Percentiles rank a stretch among this genome's conserved stretches.
Evolutionary conservation across 139 green algal species (phyloP).

Genomic region (Yamagishiella unicocca): DNA sequence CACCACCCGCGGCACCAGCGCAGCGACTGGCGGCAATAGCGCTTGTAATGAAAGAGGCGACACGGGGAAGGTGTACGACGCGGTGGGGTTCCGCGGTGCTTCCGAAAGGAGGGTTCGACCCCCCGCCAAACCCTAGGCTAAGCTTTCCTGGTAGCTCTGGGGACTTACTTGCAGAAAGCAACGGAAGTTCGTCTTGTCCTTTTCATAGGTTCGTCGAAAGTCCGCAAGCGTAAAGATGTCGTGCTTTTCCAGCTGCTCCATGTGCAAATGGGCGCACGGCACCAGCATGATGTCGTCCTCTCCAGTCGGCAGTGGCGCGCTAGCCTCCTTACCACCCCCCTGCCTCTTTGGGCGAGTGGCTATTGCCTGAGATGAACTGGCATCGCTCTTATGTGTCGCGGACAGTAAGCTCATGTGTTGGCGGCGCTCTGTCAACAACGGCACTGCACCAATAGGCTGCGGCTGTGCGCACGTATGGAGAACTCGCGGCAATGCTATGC

Average conservation of each 20-base stretch:
- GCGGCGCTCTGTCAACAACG: not conserved
- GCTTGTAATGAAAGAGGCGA: no score
- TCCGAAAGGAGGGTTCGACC: no score
- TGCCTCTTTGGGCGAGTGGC: not conserved
- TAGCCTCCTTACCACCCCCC: not conserved
- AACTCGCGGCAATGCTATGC: no score
- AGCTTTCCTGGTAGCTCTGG: not conserved
- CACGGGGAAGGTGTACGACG: no score
- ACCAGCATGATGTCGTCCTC: conserved; percentile 16
- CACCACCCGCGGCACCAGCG: no score
- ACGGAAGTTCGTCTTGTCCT: not conserved
- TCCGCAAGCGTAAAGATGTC: not conserved
- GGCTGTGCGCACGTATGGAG: not conserved
- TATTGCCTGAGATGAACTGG: not conserved
- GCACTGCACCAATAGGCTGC: not conserved
- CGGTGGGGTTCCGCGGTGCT: no score
- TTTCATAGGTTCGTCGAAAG: not conserved
- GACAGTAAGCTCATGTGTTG: not conserved
- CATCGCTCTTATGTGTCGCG: conserved; percentile 12
- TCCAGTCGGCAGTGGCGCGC: not conserved
- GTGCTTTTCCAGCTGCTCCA: not conserved
- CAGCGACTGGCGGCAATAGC: no score
- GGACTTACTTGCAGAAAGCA: not conserved
- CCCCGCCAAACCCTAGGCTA: no score
- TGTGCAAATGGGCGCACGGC: not conserved